A percentile compares a stretch with the other conserved stretches of the same genome.
phyloP scores from a whole-genome alignment of 2,329 filamentous ascomycete species.

The Tolypocladium amazonense region DNA sequence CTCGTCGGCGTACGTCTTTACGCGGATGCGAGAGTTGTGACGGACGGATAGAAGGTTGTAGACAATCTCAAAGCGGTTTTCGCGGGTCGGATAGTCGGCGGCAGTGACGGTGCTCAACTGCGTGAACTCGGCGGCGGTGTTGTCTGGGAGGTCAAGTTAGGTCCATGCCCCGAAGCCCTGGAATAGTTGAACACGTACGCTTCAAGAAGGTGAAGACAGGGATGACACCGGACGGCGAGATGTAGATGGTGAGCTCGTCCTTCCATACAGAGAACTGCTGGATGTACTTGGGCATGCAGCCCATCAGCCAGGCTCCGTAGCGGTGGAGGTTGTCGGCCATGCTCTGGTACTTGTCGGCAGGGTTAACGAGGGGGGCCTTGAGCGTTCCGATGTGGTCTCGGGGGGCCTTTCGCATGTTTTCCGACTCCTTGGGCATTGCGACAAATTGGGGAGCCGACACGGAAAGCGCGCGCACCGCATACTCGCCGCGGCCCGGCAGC shows the following conservation, averaged over 20 bases:
- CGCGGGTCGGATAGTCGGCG: slow-evolving; percentile 89
- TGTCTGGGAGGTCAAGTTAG: slow-evolving; percentile 44
- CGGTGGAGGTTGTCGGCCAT: slow-evolving; percentile 83
- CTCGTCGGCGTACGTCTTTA: slow-evolving; percentile 98
- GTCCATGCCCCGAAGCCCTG: background rate
- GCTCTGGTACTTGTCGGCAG: slow-evolving; percentile 82
- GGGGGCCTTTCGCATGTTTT: slow-evolving; percentile 58
- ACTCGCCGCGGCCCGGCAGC: slow-evolving; percentile 27
- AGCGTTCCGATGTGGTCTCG: slow-evolving; percentile 51
- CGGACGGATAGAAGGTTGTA: slow-evolving; percentile 95
- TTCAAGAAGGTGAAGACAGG: slow-evolving; percentile 93
- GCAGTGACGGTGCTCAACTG: slow-evolving; percentile 87
- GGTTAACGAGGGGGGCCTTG: slow-evolving; percentile 74
- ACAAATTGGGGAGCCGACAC: slow-evolving; percentile 38
- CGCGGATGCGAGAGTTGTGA: slow-evolving; percentile 90
- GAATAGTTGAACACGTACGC: slow-evolving; percentile 31
- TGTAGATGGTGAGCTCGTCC: slow-evolving; percentile 93
- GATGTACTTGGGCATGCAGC: slow-evolving; percentile 92
- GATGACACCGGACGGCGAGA: slow-evolving; percentile 76
- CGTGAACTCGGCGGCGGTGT: slow-evolving; percentile 95
- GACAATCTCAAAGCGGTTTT: slow-evolving; percentile 94
- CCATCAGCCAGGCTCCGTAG: slow-evolving; percentile 95
- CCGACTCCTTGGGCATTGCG: slow-evolving; percentile 47
- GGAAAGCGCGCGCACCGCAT: slow-evolving; percentile 38
- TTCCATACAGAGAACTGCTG: slow-evolving; percentile 99